Evolutionary conservation across 345 rosid genomes (phyloP).

Genomic region (Rhodamnia argentea): DNA sequence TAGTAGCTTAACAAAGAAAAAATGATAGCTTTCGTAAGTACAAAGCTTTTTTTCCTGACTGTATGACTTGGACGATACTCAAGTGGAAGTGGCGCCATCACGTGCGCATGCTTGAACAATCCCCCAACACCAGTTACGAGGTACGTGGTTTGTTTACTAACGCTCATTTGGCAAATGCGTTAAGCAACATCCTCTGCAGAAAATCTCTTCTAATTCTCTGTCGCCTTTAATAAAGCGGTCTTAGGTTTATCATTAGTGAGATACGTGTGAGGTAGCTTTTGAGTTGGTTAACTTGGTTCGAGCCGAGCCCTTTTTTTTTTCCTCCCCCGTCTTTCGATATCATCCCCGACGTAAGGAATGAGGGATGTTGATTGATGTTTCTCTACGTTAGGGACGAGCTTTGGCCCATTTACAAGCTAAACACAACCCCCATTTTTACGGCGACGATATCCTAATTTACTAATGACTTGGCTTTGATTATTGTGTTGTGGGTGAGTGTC

Average conservation of each 20-base stretch:
- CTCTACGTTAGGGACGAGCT: background rate
- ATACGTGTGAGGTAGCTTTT: background rate
- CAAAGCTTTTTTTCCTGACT: too few species aligned
- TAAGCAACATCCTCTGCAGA: slow-evolving; percentile 7
- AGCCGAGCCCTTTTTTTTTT: background rate
- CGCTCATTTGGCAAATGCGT: background rate
- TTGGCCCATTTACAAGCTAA: background rate
- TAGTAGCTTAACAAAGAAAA: background rate
- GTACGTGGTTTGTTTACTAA: background rate
- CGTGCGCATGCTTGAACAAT: background rate
- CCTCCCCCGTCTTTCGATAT: background rate
- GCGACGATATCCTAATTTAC: background rate
- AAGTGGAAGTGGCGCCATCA: background rate
- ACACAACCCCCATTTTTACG: background rate
- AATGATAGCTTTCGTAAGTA: too few species aligned
- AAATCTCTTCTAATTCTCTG: background rate
- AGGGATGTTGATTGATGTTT: background rate
- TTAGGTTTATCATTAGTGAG: background rate
- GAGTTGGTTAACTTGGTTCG: background rate
- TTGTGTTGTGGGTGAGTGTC: fast-evolving
- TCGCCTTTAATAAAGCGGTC: background rate
- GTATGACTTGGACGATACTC: background rate
- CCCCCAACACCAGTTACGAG: background rate
- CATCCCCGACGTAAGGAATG: background rate
- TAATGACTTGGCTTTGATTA: background rate